Base-by-base conservation (phyloP, 352 stramenopile species). In the Phytophthora lateralis region DNA sequence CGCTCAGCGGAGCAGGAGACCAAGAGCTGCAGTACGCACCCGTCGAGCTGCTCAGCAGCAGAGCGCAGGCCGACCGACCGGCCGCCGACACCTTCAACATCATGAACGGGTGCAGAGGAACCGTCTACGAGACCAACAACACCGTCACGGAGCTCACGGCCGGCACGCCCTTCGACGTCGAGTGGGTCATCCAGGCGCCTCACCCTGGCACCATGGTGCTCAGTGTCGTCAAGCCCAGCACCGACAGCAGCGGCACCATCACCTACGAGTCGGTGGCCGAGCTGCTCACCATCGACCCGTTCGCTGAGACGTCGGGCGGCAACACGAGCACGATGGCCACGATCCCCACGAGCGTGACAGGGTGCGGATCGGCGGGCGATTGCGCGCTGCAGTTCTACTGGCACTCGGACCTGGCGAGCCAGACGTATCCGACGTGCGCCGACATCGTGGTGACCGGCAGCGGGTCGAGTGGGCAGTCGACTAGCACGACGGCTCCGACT, bases 361-460 rank as follows among this genome's bases (percentile, higher is more conserved):
- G 75, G 10, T 89, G 80, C 21, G 64, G 58, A 8, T 69, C 68
- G 18, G 44, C 67, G 0, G 76, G 79, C 1, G 62, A 78, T 42
- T 89, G 79, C 18, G 79, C 70, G 7, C 55, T 89, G 43, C 79
- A 87, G 51, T 82, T 89, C 51, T 85, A 79, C 51, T 89, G 76
- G 76, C 66, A 89, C 63, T 86, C 76, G 39, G 76, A 82, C 29
- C 49, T 83, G 35, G 78, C 78, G 0, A 79, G 72, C 32, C 76
- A 89, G 53, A 89, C 77, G 44, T 89, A 89, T 43, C 75, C 75
- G 43, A 89, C 69, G 11, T 89, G 79, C 18, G 70, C 77, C 2
- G 76, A 81, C 42, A 82, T 87, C 44, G 64, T 74, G 14, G 60
- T 87, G 44, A 69, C 58, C 4, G 65, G 70, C 21, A 66, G 66